phyloP scores from a whole-genome alignment of 768 basidiomycete genomes.

The Boletus subparvulus region DNA sequence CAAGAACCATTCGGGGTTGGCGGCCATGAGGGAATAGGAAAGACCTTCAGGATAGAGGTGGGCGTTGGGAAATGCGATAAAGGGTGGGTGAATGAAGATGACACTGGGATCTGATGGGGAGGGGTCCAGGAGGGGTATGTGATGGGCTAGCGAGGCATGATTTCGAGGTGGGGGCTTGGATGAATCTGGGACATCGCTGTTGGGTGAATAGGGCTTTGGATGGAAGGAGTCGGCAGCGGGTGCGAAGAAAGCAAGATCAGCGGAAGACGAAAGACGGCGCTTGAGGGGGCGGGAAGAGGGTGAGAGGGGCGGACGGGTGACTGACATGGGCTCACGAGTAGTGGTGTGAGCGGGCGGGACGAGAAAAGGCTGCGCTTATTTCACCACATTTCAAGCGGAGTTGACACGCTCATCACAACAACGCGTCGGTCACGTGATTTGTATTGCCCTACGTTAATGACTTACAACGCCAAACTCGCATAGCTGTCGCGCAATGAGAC shows the following conservation, averaged over 20 bases:
- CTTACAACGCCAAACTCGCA: constrained; percentile 48
- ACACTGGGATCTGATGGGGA: constrained; percentile 61
- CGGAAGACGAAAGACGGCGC: constrained; percentile 46
- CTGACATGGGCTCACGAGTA: constrained; percentile 18
- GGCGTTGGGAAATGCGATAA: constrained; percentile 62
- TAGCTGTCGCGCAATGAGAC: constrained; percentile 41
- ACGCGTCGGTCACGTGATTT: constrained; percentile 45
- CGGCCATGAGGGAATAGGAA: constrained; percentile 68
- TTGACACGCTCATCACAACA: constrained; percentile 35
- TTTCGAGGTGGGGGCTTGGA: constrained; percentile 33
- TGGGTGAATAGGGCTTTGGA: constrained; percentile 61
- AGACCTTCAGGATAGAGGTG: constrained; percentile 64
- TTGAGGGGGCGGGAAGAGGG: constrained; percentile 41
- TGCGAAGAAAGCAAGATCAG: constrained; percentile 60
- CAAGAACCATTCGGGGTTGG: constrained; percentile 79
- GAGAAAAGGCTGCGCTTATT: constrained; percentile 28
- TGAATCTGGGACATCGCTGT: constrained; percentile 21
- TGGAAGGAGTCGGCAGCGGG: constrained; percentile 64
- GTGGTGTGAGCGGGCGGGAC: background rate
- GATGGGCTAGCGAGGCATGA: constrained; percentile 39
- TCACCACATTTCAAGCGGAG: constrained; percentile 43
- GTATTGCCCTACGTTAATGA: constrained; percentile 6
- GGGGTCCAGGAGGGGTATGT: constrained; percentile 64
- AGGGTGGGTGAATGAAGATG: constrained; percentile 75
- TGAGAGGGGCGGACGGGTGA: constrained; percentile 13